Base-by-base conservation (phyloP, 805 yeast genomes). In the Jamesozyma piceae region DNA sequence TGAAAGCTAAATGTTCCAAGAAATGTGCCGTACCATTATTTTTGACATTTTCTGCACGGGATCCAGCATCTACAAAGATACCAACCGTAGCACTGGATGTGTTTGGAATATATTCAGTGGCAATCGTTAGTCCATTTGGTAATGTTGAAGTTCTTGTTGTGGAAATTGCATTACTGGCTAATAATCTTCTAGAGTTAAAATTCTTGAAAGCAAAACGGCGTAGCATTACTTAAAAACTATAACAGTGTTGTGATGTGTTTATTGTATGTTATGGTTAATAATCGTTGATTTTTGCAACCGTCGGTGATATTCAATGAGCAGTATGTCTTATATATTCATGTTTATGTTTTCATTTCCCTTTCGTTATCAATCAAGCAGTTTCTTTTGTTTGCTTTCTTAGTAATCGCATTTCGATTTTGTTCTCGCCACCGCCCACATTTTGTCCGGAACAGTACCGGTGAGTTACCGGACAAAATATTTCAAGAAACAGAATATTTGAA, bases 61-160 rank as follows among this genome's bases (percentile, higher is more conserved):
- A 89, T 2, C 99, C 99, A 33, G 98, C 96, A 65, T 92, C 96
- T 48, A 92, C 88, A 90, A 96, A 94, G 43, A 92, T 90, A 2
- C 97, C 98, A 13, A 92, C 96, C 2, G 98, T 92, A 47, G 98
- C 97, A 35, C 97, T 88, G 52, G 82, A 74, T 6, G 94, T 80
- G 48, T 83, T 80, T 10, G 97, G 97, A 60, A 84, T 77, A 35
- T 72, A 58, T 61, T 92, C 97, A 37, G 94, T 75, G 42, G 97
- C 98, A 32, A 90, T 95, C 0, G 97, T 90, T 35, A 92, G 66
- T 2, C 99, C 99, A 60, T 92, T 92, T n/a, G 80, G 69, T 41
- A 92, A 70, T 3, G 81, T 77, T 1, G 96, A 77, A 9, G 88
- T 83, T 58, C 72, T 67, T 26, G 52, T 46, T 4, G 26, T 43